Percentiles rank a stretch among this genome's conserved stretches.
Conservation (phyloP, 768 basidiomycete genomes). For the Boletus sensibilis region DNA sequence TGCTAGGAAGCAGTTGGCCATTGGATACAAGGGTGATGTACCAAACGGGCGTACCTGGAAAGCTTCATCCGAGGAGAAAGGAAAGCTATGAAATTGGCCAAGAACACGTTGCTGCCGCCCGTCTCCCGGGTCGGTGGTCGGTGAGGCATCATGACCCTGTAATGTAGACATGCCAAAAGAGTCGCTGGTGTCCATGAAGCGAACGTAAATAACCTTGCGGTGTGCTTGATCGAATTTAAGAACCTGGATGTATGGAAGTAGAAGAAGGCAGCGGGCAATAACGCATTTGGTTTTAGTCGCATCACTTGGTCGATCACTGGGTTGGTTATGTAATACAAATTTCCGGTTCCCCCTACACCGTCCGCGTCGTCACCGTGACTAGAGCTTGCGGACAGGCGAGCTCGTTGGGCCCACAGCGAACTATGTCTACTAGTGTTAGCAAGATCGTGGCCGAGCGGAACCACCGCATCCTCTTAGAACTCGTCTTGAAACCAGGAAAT, state of each 20-base stretch:
- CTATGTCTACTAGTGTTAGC: constrained; percentile 39
- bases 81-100: constrained; percentile 41
- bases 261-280: background rate
- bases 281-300: background rate
- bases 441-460: constrained; percentile 66
- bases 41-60: constrained; percentile 52
- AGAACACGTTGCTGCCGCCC: constrained; percentile 23
- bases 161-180: constrained; percentile 15
- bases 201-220: constrained; percentile 20
- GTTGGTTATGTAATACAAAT: constrained; percentile 17
- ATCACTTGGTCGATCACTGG: constrained; percentile 11
- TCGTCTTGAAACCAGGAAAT: constrained; percentile 75
- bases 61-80: constrained; percentile 54
- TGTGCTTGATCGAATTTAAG: constrained; percentile 1
- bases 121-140: constrained; percentile 12
- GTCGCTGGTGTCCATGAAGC: background rate
- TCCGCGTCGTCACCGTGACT: constrained; percentile 2
- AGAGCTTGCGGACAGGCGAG: background rate
- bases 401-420: background rate
- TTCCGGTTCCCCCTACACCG: background rate
- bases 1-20: constrained; percentile 41
- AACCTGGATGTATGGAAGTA: background rate
- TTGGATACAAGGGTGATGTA: background rate
- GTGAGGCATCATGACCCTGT: constrained; percentile 16
- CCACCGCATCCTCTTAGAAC: constrained; percentile 64